A percentile compares a stretch with the other conserved stretches of the same genome.
These are phyloP conservation scores for Solanum rostratum DNA, from an alignment of 257 asterid species.

Conservation along the genomic window DNA sequence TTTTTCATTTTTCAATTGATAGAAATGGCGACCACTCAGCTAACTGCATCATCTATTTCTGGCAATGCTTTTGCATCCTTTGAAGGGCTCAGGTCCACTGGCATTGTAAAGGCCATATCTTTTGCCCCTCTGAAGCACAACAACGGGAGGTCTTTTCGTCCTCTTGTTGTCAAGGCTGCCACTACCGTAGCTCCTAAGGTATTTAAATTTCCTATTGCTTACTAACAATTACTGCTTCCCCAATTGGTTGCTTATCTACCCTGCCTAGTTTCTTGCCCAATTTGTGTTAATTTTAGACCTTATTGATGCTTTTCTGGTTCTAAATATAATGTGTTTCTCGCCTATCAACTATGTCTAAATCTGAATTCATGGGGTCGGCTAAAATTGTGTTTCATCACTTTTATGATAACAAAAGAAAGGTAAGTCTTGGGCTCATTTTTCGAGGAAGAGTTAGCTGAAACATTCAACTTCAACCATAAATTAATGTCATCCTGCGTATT, in stretches of 20 bases:
- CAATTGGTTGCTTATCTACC: background rate
- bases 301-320: background rate
- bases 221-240: background rate
- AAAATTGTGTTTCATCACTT: background rate
- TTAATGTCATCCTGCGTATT: background rate
- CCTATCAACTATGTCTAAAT: background rate
- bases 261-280: background rate
- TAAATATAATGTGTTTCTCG: background rate
- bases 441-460: background rate
- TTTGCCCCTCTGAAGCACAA: slow-evolving; percentile 43
- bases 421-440: background rate
- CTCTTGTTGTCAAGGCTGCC: slow-evolving; percentile 80
- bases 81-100: slow-evolving; percentile 61
- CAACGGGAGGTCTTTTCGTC: slow-evolving; percentile 35
- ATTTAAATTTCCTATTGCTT: background rate
- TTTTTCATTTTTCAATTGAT: background rate
- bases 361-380: background rate
- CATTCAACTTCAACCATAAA: background rate
- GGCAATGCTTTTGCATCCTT: slow-evolving; percentile 60
- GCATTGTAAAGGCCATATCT: slow-evolving; percentile 26
- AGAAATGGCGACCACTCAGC: slow-evolving; percentile 75
- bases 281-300: background rate
- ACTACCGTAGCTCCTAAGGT: slow-evolving; percentile 92
- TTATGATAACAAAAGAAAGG: background rate
- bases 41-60: slow-evolving; percentile 68